Base-by-base conservation (phyloP, 2,329 filamentous ascomycete genomes). In the Zelopaecilomyces penicillatus region DNA sequence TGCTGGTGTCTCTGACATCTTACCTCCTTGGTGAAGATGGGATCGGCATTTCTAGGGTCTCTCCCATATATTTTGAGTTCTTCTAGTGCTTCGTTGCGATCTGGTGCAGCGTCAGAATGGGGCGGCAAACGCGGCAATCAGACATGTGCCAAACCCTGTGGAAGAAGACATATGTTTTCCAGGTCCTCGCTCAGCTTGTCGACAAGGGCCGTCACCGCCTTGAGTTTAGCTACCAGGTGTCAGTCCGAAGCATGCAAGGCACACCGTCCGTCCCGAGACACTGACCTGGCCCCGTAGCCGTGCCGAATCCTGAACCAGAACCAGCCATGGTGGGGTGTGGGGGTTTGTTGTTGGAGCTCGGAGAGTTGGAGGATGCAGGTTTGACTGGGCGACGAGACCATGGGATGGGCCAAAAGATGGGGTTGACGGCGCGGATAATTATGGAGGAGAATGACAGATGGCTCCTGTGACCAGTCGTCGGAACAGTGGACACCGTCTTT, bases 11-110 rank as follows among this genome's bases (percentile, higher is more conserved):
- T 9, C 9, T 28, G 35, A 29, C 11, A 5, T 52, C 70, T 52
- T 72, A 85, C 88, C 65, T 83, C 71, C 63, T 78, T 76, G n/a
- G 85, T 84, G 65, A 93, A 96, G 46, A 97, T 91, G 1, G 87
- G 84, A 46, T 84, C 84, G 29, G 89, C 82, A 64, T 87, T 74
- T 30, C 68, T 70, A 6, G 83, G 78, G 55, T 84, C 81, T 48
- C 89, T 81, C 5, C 89, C 64, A 52, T 55, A 61, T 37, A 57
- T 56, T 64, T 95, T 95, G 40, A 96, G 71, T 54, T 88, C 68
- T 52, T 83, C 79, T 4, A 85, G 63, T 9, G 71, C 69, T 7
- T 72, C 65, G 54, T 80, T 76, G 50, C 80, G 76, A 57, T 86
- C 85, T 88, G 50, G 11, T 19, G 19, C 19, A 19, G 19, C 19